These are phyloP conservation scores for Trichoderma oligosporum DNA, from an alignment of 2,329 filamentous ascomycete genomes.

Conservation along the genomic window DNA sequence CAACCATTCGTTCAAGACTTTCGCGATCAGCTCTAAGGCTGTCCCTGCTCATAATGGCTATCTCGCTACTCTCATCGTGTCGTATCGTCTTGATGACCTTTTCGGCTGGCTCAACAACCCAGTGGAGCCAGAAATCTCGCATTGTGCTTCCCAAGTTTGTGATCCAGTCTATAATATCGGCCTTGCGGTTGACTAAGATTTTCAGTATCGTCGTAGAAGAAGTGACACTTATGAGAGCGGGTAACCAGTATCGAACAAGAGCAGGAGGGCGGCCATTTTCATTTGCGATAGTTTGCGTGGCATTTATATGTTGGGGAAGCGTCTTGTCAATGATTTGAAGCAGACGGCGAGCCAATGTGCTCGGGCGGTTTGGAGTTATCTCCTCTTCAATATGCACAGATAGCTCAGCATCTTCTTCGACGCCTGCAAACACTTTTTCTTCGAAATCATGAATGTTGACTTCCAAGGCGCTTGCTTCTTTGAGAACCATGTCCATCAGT, in stretches of 20 bases:
- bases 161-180: slow-evolving; percentile 77
- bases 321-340: slow-evolving; percentile 64
- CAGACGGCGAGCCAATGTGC: slow-evolving; percentile 63
- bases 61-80: slow-evolving; percentile 87
- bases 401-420: slow-evolving; percentile 59
- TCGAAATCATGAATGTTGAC: slow-evolving; percentile 61
- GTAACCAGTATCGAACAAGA: slow-evolving; percentile 85
- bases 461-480: slow-evolving; percentile 63
- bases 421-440: slow-evolving; percentile 59
- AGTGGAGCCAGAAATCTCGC: slow-evolving; percentile 92
- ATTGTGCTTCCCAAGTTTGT: slow-evolving; percentile 72
- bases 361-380: slow-evolving; percentile 45
- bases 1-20: slow-evolving; percentile 94
- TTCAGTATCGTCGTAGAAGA: slow-evolving; percentile 85
- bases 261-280: slow-evolving; percentile 72
- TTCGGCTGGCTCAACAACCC: slow-evolving; percentile 81
- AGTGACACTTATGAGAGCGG: slow-evolving; percentile 64
- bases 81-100: slow-evolving; percentile 88
- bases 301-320: slow-evolving; percentile 62
- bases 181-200: slow-evolving; percentile 68
- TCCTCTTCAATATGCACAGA: slow-evolving; percentile 50
- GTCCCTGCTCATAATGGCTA: slow-evolving; percentile 93
- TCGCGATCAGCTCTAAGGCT: slow-evolving; percentile 86
- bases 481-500: slow-evolving; percentile 80
- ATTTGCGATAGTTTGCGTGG: slow-evolving; percentile 52